Conservation (phyloP, 2,329 filamentous ascomycete species). For the Fulvia fulva region DNA sequence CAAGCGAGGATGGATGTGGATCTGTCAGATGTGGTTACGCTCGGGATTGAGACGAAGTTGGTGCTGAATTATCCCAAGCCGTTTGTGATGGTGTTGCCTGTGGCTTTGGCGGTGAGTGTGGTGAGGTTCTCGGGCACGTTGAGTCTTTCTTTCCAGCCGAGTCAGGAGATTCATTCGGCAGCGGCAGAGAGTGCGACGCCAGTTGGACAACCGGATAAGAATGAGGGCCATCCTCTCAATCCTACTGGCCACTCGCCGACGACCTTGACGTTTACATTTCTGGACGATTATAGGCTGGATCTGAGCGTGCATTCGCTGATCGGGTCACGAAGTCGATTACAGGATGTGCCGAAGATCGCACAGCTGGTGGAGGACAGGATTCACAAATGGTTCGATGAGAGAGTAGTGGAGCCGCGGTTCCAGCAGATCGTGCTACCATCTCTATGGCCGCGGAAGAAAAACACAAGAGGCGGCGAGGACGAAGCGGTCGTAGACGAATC, state of each 20-base stretch:
- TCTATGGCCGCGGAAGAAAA: conserved; percentile 79
- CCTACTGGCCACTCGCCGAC: conserved; percentile 53
- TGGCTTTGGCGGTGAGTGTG: conserved; percentile 85
- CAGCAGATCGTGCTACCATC: conserved; percentile 81
- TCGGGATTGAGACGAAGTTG: conserved; percentile 90
- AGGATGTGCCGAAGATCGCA: conserved; percentile 85
- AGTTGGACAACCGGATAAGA: conserved; percentile 24
- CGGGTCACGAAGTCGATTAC: conserved; percentile 71
- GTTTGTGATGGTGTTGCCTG: conserved; percentile 80
- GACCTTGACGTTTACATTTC: conserved; percentile 90
- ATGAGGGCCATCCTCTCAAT: conserved; percentile 33
- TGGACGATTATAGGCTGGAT: conserved; percentile 81
- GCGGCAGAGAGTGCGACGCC: conserved; percentile 24
- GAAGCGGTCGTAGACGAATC: conserved; percentile 45
- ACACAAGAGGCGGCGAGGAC: conserved; percentile 68
- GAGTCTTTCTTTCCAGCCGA: conserved; percentile 87
- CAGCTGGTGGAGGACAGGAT: conserved; percentile 75
- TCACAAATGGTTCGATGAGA: conserved; percentile 83
- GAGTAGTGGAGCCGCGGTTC: conserved; percentile 79
- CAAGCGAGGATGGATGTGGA: conserved; percentile 98
- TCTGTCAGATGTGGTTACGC: conserved; percentile 88
- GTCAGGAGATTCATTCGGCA: conserved; percentile 31
- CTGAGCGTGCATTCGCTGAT: conserved; percentile 76
- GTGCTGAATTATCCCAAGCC: conserved; percentile 93
- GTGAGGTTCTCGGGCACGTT: conserved; percentile 93